Percentiles rank a stretch among this genome's conserved stretches.
Evolutionary conservation across 768 basidiomycete genomes (phyloP).

Genomic region (Lactarius evosmus): DNA sequence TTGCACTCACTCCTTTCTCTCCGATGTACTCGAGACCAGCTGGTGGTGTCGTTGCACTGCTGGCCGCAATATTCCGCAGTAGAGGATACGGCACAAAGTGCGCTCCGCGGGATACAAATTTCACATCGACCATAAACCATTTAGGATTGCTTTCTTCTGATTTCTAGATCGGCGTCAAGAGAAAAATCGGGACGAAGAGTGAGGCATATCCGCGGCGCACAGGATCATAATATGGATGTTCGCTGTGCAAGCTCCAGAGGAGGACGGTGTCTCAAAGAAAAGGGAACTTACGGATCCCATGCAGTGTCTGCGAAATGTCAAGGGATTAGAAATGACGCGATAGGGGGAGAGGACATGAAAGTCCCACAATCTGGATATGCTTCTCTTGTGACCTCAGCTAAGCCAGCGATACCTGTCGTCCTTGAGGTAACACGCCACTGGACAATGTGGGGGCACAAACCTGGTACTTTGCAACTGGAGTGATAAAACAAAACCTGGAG

Average conservation of each 20-base stretch:
- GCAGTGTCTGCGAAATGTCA: slow-evolving; percentile 62
- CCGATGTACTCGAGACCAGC: slow-evolving; percentile 65
- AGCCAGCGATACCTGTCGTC: slow-evolving; percentile 65
- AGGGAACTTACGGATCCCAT: slow-evolving; percentile 70
- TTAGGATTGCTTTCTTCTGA: slow-evolving; percentile 68
- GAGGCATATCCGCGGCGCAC: slow-evolving; percentile 40
- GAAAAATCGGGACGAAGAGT: slow-evolving; percentile 7
- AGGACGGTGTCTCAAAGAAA: slow-evolving; percentile 10
- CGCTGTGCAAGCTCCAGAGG: slow-evolving; percentile 33
- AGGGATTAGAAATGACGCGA: slow-evolving; percentile 11
- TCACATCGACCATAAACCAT: slow-evolving; percentile 92
- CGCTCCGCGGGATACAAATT: slow-evolving; percentile 57
- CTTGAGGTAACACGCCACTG: not conserved
- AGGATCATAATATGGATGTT: slow-evolving; percentile 78
- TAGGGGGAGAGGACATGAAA: not conserved
- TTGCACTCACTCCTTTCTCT: slow-evolving; percentile 53
- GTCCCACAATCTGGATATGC: slow-evolving; percentile 87
- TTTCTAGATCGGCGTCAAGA: slow-evolving; percentile 52
- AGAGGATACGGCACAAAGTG: slow-evolving; percentile 80
- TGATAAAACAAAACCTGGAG: slow-evolving; percentile 79
- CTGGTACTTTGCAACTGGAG: slow-evolving; percentile 81
- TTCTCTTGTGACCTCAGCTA: slow-evolving; percentile 79
- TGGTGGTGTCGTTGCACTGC: slow-evolving; percentile 39
- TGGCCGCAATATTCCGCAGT: slow-evolving; percentile 57
- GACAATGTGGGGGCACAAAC: slow-evolving; percentile 38